Conservation (phyloP, 2,329 filamentous ascomycete genomes). For the Aspergillus amoenus region DNA sequence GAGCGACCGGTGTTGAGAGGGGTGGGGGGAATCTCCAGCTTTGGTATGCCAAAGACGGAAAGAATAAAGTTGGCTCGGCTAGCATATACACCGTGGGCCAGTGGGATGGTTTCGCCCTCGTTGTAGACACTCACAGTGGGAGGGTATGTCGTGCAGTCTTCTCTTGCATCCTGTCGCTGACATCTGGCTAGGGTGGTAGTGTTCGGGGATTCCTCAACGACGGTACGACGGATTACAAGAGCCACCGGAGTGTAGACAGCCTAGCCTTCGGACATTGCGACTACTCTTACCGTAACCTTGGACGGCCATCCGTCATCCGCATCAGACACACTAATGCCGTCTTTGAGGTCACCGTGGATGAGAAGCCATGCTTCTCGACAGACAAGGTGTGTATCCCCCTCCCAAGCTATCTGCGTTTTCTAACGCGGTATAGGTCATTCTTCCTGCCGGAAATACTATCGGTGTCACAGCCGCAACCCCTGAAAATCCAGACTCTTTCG, state of each 20-base stretch:
- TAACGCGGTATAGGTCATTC: slow-evolving; percentile 55
- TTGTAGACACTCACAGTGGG: slow-evolving; percentile 80
- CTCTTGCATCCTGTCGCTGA: slow-evolving; percentile 3
- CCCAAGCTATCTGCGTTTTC: background rate
- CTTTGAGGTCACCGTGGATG: slow-evolving; percentile 80
- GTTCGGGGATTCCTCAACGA: slow-evolving; percentile 94
- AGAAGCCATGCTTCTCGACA: slow-evolving; percentile 77
- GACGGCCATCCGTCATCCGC: slow-evolving; percentile 76
- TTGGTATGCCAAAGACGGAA: slow-evolving; percentile 78
- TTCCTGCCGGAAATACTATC: slow-evolving; percentile 80
- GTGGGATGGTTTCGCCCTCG: slow-evolving; percentile 88
- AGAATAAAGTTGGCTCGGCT: slow-evolving; percentile 63
- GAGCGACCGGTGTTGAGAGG: slow-evolving; percentile 79
- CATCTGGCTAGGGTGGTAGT: slow-evolving; percentile 61
- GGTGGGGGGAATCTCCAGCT: slow-evolving; percentile 88
- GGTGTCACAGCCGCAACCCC: slow-evolving; percentile 85
- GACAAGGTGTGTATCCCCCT: slow-evolving; percentile 50
- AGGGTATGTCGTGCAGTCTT: slow-evolving; percentile 40
- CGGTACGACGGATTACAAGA: slow-evolving; percentile 74
- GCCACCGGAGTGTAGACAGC: slow-evolving; percentile 73
- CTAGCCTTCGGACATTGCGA: slow-evolving; percentile 92
- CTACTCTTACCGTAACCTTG: slow-evolving; percentile 87
- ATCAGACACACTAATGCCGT: slow-evolving; percentile 64
- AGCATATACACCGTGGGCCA: slow-evolving; percentile 81
- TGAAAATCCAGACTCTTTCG: slow-evolving; percentile 91